These are phyloP conservation scores for Spathaspora girioi DNA, from an alignment of 805 yeast genomes.

Conservation along the genomic window DNA sequence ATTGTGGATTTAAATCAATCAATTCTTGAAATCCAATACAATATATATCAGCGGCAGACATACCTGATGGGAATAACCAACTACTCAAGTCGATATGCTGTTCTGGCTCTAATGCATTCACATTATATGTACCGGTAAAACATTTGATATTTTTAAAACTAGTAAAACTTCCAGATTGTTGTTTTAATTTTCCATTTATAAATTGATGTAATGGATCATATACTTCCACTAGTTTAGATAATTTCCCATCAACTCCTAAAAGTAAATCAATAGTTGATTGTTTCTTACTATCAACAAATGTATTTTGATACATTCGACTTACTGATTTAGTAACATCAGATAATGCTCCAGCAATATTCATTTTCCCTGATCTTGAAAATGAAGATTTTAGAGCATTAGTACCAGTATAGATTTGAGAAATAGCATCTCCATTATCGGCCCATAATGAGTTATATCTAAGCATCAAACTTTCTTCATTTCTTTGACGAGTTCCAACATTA, in stretches of 20 bases:
- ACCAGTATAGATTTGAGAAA: conserved; percentile 59
- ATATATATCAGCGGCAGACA: conserved; percentile 64
- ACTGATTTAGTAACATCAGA: conserved; percentile 96
- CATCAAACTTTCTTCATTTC: conserved; percentile 48
- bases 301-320: conserved; percentile 90
- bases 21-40: conserved; percentile 94
- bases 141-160: conserved; percentile 56
- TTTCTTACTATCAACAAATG: conserved; percentile 87
- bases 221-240: conserved; percentile 65
- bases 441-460: conserved; percentile 76
- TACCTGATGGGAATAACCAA: conserved; percentile 75
- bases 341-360: conserved; percentile 96
- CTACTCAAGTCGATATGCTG: conserved; percentile 47
- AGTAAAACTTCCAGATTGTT: conserved; percentile 52
- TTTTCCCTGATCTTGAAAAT: conserved; percentile 90
- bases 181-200: conserved; percentile 62
- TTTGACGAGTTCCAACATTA: conserved; percentile 17
- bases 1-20: conserved; percentile 88
- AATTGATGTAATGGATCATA: conserved; percentile 88
- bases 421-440: conserved; percentile 71
- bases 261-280: conserved; percentile 87
- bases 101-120: conserved; percentile 61
- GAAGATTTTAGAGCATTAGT: conserved; percentile 75
- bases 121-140: conserved; percentile 82
- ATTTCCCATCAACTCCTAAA: conserved; percentile 70